Conservation (phyloP, 129 eudicot species). For the Tagetes patula region DNA sequence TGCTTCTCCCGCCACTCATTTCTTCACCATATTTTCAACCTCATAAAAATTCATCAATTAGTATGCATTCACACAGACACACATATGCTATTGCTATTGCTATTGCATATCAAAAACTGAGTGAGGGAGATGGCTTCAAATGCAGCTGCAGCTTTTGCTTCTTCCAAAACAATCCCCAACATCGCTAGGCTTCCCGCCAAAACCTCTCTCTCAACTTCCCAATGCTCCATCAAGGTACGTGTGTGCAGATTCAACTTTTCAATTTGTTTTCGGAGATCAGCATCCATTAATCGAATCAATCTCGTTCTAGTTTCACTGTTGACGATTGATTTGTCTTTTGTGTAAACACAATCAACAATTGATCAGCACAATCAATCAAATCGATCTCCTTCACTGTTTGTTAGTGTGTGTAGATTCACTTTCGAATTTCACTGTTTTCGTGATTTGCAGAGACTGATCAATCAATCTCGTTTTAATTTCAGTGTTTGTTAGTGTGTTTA, state of each 20-base stretch:
- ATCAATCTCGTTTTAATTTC: neutral
- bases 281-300: neutral
- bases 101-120: neutral
- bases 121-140: conserved; percentile 57
- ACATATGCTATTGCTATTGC: neutral
- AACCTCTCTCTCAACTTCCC: conserved; percentile 54
- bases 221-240: conserved; percentile 70
- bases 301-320: neutral
- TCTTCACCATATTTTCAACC: conserved; percentile 46
- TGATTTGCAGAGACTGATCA: neutral
- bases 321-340: neutral
- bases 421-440: neutral
- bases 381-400: neutral
- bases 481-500: neutral
- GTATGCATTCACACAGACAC: conserved; percentile 6
- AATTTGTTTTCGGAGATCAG: neutral
- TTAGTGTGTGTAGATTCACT: neutral
- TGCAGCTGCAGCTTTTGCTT: conserved; percentile 97
- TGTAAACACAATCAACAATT: neutral
- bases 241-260: neutral
- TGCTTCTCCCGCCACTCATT: conserved; percentile 71
- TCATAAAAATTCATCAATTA: conserved; percentile 31
- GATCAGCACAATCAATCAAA: neutral
- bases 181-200: conserved; percentile 67
- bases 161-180: conserved; percentile 82